Evolutionary conservation across 2,329 filamentous ascomycete genomes (phyloP).

Genomic region (Colletotrichum siamense): DNA sequence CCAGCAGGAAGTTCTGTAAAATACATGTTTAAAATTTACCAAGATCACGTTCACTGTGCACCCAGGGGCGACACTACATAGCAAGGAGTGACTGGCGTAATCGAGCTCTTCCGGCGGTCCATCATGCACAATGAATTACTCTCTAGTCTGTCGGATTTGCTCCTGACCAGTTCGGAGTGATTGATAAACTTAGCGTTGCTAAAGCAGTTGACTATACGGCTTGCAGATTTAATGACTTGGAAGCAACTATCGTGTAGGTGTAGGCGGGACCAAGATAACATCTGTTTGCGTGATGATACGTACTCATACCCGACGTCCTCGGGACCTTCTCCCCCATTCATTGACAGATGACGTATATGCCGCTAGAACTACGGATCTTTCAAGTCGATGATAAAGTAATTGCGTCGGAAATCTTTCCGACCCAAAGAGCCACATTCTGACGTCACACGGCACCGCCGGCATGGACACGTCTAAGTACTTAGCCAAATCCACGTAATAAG

Average conservation of each 20-base stretch:
- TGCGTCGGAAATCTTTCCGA: neutral
- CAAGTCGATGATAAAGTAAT: neutral
- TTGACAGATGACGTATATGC: accelerated
- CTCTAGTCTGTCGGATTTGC: neutral
- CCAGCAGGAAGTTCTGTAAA: neutral
- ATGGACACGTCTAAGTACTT: neutral
- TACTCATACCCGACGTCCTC: neutral
- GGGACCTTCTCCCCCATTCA: neutral
- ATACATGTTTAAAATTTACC: accelerated
- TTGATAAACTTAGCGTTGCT: accelerated
- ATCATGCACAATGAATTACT: neutral
- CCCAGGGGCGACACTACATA: neutral
- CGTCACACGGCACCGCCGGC: neutral
- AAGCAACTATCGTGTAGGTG: neutral
- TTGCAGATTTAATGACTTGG: neutral
- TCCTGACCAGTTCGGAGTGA: neutral
- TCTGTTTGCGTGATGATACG: neutral
- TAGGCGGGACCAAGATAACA: neutral
- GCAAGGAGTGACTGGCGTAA: neutral
- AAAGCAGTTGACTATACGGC: neutral
- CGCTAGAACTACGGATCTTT: neutral
- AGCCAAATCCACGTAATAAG: neutral
- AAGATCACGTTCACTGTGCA: neutral
- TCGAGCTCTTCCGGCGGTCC: neutral
- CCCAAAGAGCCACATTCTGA: neutral